Percentiles rank a stretch among this genome's conserved stretches.
Evolutionary conservation across 495 filamentous ascomycete species (phyloP).

Genomic region (Penicillium pulvis): DNA sequence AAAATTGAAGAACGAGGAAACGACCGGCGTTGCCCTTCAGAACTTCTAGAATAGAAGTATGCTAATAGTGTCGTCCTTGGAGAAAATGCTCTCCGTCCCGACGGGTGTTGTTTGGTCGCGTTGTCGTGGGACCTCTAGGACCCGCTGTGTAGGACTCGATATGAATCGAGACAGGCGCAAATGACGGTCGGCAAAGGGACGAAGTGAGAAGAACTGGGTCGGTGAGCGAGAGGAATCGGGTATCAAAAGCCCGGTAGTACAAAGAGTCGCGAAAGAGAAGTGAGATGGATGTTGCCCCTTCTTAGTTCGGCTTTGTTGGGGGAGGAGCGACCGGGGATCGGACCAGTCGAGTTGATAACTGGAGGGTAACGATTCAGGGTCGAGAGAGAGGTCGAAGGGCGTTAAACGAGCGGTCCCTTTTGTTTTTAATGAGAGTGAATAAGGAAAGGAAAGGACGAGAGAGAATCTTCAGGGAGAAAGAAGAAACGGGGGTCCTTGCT

Average conservation of each 20-base stretch:
- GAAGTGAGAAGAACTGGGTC: background rate
- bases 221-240: constrained; percentile 11
- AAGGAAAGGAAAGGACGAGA: constrained; percentile 2
- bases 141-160: background rate
- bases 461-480: constrained; percentile 5
- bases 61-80: background rate
- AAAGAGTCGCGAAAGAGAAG: constrained; percentile 7
- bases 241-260: constrained; percentile 6
- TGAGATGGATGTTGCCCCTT: constrained; percentile 14
- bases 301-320: constrained; percentile 14
- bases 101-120: background rate
- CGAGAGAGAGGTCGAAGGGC: background rate
- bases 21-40: constrained; percentile 50
- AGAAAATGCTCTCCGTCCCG: background rate
- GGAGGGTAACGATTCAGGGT: constrained; percentile 7
- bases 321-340: constrained; percentile 5
- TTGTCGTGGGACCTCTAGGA: background rate
- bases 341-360: constrained; percentile 11
- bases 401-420: constrained; percentile 4
- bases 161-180: background rate
- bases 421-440: constrained; percentile 13
- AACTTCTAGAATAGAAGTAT: constrained; percentile 19
- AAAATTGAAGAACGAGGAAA: constrained; percentile 39
- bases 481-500: constrained; percentile 14
- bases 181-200: background rate